phyloP scores from a whole-genome alignment of 345 rosid species.

The Carallia pectinifolia region DNA sequence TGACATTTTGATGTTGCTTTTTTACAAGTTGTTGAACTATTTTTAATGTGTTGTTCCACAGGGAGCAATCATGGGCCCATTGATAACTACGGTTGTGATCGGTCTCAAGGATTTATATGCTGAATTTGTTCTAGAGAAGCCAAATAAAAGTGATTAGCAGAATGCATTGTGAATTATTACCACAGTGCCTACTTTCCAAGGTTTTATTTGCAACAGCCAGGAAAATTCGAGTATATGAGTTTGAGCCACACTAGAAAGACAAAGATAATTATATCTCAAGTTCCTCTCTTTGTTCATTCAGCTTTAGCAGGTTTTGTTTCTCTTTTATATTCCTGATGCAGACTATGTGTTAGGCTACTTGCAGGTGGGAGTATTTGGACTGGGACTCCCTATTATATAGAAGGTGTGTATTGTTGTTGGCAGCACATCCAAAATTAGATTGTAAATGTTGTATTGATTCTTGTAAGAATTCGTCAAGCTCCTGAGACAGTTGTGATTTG shows the following conservation, averaged over 20 bases:
- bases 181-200: not conserved
- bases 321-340: not conserved
- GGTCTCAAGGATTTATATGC: conserved; percentile 86
- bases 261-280: not conserved
- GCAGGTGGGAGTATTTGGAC: too few species aligned
- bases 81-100: conserved; percentile 87
- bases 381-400: not conserved
- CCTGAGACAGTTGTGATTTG: not conserved
- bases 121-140: conserved; percentile 73
- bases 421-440: not conserved
- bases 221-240: conserved; percentile 15
- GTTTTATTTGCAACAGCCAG: conserved; percentile 14
- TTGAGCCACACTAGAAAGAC: conserved; percentile 1
- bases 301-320: not conserved
- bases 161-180: not conserved
- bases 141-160: conserved; percentile 42
- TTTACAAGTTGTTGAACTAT: not conserved
- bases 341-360: too few species aligned
- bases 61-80: conserved; percentile 99
- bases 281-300: conserved; percentile 1
- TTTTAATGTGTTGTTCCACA: conserved; percentile 22
- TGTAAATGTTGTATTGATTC: conserved; percentile 20
- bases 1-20: conserved; percentile 9
- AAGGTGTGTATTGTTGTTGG: not conserved
- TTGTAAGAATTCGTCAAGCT: conserved; percentile 6